Evolutionary conservation across 208 protist genomes (phyloP).

Genomic region (Trypanosoma boissoni): DNA sequence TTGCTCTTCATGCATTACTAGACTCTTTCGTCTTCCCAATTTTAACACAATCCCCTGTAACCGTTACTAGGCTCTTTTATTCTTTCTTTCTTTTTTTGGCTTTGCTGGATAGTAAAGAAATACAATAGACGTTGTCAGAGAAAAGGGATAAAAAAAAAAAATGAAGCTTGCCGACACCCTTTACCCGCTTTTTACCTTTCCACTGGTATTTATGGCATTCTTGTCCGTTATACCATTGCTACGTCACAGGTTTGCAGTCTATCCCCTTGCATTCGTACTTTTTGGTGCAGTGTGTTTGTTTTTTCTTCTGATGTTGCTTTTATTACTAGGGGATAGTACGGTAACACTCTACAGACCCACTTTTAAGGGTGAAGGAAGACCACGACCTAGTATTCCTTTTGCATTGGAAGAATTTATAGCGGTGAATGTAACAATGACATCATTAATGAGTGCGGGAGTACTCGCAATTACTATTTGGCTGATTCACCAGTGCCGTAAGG

Average conservation of each 20-base stretch:
- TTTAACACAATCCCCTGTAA: too few relatives aligned
- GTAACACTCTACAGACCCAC: constrained; percentile 6
- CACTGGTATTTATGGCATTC: constrained; percentile 27
- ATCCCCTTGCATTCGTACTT: constrained; percentile 30
- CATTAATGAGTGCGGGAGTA: constrained; percentile 23
- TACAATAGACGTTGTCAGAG: not conserved
- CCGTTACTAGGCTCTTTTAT: too few relatives aligned
- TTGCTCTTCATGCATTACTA: too few relatives aligned
- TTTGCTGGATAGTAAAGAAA: too few relatives aligned
- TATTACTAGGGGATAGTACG: constrained; percentile 7
- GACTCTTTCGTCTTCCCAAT: too few relatives aligned
- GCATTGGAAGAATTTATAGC: constrained; percentile 17
- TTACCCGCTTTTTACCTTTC: constrained; percentile 18
- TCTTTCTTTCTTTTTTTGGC: too few relatives aligned
- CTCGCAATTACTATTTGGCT: constrained; percentile 46
- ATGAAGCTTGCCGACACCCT: constrained; percentile 21
- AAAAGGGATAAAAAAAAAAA: not conserved
- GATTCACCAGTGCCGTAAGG: constrained; percentile 29
- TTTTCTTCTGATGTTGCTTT: constrained; percentile 14
- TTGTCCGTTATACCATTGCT: constrained; percentile 22
- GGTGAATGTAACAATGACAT: constrained; percentile 33
- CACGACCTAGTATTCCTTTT: not conserved
- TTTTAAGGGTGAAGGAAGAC: not conserved
- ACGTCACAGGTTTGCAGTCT: constrained; percentile 26
- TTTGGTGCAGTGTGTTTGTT: constrained; percentile 23